Conservation (phyloP, 208 protist species). For the Crithidia sp. region DNA sequence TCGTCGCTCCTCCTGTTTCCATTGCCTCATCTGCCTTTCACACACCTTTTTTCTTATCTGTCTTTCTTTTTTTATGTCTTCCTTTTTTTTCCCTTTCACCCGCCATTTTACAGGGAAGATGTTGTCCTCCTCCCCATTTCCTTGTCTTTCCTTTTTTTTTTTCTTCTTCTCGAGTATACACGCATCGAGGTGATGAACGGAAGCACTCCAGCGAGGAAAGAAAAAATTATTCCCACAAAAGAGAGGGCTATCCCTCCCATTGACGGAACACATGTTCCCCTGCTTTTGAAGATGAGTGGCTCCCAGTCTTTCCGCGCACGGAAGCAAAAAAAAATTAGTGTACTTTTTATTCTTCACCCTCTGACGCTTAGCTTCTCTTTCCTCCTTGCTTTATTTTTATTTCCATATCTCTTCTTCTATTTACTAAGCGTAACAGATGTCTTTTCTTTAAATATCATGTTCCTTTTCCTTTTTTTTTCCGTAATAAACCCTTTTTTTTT, state of each 20-base stretch:
- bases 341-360: not conserved
- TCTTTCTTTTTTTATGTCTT: constrained; percentile 5
- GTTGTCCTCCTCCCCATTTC: too few species aligned
- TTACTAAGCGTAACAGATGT: not conserved
- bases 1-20: not conserved
- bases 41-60: not conserved
- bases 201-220: too few species aligned
- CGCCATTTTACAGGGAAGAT: not conserved
- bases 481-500: constrained; percentile 1
- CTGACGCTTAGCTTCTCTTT: constrained; percentile 4
- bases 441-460: constrained; percentile 9
- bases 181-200: too few species aligned
- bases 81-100: constrained; percentile 12
- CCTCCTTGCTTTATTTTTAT: constrained; percentile 15
- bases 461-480: constrained; percentile 6
- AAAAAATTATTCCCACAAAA: too few species aligned
- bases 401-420: constrained; percentile 1
- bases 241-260: too few species aligned
- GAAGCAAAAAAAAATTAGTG: too few species aligned
- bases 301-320: too few species aligned
- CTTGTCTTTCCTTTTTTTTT: not conserved
- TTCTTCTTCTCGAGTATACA: too few species aligned
- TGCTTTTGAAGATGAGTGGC: too few species aligned
- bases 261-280: too few species aligned
- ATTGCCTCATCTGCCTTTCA: constrained; percentile 17